A percentile compares a stretch with the other conserved stretches of the same genome.
Conservation (phyloP, 2,329 filamentous ascomycete genomes). For the Sarocladiaceae sp. region DNA sequence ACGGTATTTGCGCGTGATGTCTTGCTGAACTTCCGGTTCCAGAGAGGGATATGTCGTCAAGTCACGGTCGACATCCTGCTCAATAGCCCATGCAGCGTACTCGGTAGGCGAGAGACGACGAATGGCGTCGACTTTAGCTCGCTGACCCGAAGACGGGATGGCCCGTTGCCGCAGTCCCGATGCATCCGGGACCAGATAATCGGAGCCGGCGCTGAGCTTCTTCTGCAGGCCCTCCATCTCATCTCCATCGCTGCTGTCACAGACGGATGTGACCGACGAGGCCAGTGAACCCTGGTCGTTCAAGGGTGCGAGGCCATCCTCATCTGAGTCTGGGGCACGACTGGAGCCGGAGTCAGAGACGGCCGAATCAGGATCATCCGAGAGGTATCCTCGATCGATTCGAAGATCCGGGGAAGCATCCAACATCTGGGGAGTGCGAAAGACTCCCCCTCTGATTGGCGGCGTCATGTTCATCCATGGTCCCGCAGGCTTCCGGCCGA, state of each 20-base stretch:
- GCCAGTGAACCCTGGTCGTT: background rate
- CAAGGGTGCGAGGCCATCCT: background rate
- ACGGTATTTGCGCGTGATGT: conserved; percentile 50
- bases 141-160: background rate
- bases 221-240: conserved; percentile 1
- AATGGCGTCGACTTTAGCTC: conserved; percentile 1
- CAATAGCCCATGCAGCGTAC: conserved; percentile 29
- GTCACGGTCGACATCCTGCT: conserved; percentile 28
- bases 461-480: conserved; percentile 54
- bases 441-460: conserved; percentile 48
- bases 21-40: conserved; percentile 43
- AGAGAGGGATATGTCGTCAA: conserved; percentile 43
- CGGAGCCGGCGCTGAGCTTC: background rate
- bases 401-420: conserved; percentile 6
- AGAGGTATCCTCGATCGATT: conserved; percentile 6
- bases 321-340: background rate
- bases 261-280: conserved; percentile 1
- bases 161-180: background rate
- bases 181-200: background rate
- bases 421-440: conserved; percentile 17
- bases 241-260: conserved; percentile 4
- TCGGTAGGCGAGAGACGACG: conserved; percentile 14
- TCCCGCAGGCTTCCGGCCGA: conserved; percentile 47
- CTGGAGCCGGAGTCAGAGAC: background rate
- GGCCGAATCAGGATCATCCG: background rate